Base-by-base conservation (phyloP, 2,329 filamentous ascomycete genomes). In the Colletotrichum zoysiae region DNA sequence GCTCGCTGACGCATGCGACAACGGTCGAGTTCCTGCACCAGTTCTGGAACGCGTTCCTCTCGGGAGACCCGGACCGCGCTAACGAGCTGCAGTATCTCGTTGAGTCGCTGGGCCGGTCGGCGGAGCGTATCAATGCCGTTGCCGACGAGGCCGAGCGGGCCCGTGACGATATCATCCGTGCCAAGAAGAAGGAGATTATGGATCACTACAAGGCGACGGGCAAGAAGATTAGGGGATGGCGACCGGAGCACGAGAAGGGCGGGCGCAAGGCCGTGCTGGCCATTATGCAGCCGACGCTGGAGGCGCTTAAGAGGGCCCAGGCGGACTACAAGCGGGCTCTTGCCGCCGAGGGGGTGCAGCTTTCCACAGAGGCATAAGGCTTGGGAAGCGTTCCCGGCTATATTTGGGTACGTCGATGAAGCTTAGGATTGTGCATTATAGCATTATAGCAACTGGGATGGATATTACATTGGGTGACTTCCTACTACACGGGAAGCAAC, bases 11-110 rank as follows among this genome's bases (percentile, higher is more conserved):
- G 0, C 95, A 98, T 79, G 95, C 95, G 65, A 99, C 96, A 0
- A 97, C 94, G 0, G 92, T 93, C 48, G 96, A 99, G 78, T 99
- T 98, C 78, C 85, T 99, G n/a, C 93, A 95, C 77, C 97, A 98
- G 80, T 99, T 99, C 84, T 99, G 95, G 95, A 88, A 90, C 44
- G 91, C 95, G 0, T 99, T 97, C 78, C 87, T 97, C 35, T 98
- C 95, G 0, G 95, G 95, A 18, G 94, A 98, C 78, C 84, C 93
- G 1, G 91, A 94, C 71, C 91, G 94, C 44, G 93, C 94, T 0
- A 87, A 87, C 53, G 95, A 99, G 81, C 87, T 98, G 18, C 90
- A 91, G 8, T 94, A 93, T 73, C 87, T 98, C 58, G 91, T 93
- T 9, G 93, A 97, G 79, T 95, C 95, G 12, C 86, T 99, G 18